Evolutionary conservation across 2,329 filamentous ascomycete species (phyloP).

Genomic region (Aspergillus oerlinghausenensis): DNA sequence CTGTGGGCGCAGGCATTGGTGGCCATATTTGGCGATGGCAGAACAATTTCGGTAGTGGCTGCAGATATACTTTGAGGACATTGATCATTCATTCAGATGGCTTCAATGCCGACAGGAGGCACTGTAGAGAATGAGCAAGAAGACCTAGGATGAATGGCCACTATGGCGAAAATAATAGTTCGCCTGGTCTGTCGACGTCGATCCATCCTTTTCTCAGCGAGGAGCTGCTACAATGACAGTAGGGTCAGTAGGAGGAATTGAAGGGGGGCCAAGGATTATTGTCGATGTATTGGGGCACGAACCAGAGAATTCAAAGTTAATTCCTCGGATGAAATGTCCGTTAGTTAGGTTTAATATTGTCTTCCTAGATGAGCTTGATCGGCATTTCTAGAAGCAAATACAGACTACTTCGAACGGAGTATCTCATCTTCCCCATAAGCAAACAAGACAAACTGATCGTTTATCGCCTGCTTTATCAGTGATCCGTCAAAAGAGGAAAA

Average conservation of each 20-base stretch:
- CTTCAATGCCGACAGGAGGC: conserved; percentile 7
- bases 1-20: conserved; percentile 13
- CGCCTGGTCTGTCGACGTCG: not conserved
- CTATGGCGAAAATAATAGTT: not conserved
- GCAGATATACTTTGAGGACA: conserved; percentile 9
- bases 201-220: not conserved
- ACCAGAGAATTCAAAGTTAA: not conserved
- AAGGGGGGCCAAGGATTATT: conserved; percentile 11
- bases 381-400: too few relatives aligned
- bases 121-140: not conserved
- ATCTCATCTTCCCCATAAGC: conserved; percentile 1
- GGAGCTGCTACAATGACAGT: not conserved
- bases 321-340: not conserved
- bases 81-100: conserved; percentile 7
- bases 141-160: not conserved
- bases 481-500: not conserved
- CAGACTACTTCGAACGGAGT: too few relatives aligned
- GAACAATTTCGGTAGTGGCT: conserved; percentile 16
- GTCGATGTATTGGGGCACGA: not conserved
- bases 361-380: too few relatives aligned
- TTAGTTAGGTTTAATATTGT: not conserved
- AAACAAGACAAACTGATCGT: conserved; percentile 34
- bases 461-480: conserved; percentile 22
- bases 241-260: not conserved
- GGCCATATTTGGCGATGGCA: conserved; percentile 19